phyloP scores from a whole-genome alignment of 2,329 filamentous ascomycete genomes.

The Fusarium incarnatum region DNA sequence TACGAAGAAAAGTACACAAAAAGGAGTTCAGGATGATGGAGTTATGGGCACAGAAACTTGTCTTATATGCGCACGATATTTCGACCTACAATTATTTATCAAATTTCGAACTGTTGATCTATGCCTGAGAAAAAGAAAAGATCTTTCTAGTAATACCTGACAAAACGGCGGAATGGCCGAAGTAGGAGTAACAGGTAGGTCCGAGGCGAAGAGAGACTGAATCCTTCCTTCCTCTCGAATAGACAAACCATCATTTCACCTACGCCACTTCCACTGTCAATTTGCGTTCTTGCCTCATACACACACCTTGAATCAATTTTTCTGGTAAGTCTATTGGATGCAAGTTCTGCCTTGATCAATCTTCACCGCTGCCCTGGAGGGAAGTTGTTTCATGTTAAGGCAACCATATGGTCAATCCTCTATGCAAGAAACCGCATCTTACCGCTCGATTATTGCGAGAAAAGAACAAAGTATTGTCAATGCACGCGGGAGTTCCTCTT shows the following conservation, averaged over 20 bases:
- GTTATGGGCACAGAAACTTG: background rate
- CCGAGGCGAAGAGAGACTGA: too few relatives aligned
- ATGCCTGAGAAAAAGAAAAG: background rate
- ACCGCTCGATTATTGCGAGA: background rate
- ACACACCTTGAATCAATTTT: background rate
- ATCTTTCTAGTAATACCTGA: too few relatives aligned
- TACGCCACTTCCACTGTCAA: background rate
- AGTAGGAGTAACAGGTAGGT: too few relatives aligned
- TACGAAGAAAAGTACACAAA: background rate
- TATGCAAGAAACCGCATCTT: conserved; percentile 32
- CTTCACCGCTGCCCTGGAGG: background rate
- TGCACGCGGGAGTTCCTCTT: conserved; percentile 23
- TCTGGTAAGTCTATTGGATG: background rate
- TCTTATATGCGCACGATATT: background rate
- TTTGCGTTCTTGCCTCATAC: background rate
- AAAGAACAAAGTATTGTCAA: conserved; percentile 6
- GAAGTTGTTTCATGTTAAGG: background rate
- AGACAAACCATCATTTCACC: background rate
- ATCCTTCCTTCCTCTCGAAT: background rate
- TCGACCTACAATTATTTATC: background rate
- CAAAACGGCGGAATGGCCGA: too few relatives aligned
- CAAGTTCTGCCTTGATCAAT: background rate
- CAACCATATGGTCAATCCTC: background rate
- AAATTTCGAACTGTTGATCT: background rate
- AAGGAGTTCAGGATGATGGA: background rate